Percentiles rank a stretch among this genome's conserved stretches.
Conservation (phyloP, 768 basidiomycete species). For the Lactarius tabidus region DNA sequence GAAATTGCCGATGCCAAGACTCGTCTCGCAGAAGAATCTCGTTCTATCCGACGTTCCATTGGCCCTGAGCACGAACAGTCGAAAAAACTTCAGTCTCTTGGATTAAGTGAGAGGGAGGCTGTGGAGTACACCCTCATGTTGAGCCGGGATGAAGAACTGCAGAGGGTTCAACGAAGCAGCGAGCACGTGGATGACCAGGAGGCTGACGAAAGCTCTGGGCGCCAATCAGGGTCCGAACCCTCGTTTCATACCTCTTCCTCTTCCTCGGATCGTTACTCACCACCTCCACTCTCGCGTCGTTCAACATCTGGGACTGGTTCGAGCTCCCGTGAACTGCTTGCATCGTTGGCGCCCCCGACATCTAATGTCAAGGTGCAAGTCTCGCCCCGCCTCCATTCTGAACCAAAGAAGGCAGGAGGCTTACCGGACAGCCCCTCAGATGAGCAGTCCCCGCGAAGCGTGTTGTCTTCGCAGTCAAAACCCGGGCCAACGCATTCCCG, state of each 20-base stretch:
- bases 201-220: slow-evolving; percentile 34
- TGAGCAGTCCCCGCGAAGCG: slow-evolving; percentile 27
- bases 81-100: slow-evolving; percentile 54
- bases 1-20: slow-evolving; percentile 57
- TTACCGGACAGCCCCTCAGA: slow-evolving; percentile 22
- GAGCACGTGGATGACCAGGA: slow-evolving; percentile 42
- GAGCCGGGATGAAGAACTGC: slow-evolving; percentile 67
- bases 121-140: slow-evolving; percentile 82
- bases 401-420: slow-evolving; percentile 53
- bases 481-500: slow-evolving; percentile 28
- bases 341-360: slow-evolving; percentile 28
- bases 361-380: slow-evolving; percentile 55
- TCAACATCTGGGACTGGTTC: slow-evolving; percentile 27
- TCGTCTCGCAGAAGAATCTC: slow-evolving; percentile 50
- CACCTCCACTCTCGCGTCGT: slow-evolving; percentile 28
- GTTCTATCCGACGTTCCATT: slow-evolving; percentile 35
- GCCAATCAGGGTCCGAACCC: slow-evolving; percentile 13
- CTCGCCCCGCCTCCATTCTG: slow-evolving; percentile 43
- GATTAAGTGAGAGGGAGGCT: slow-evolving; percentile 69
- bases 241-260: slow-evolving; percentile 16
- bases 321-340: slow-evolving; percentile 17
- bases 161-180: slow-evolving; percentile 22
- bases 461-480: slow-evolving; percentile 9
- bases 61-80: slow-evolving; percentile 56
- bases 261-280: not conserved